These are phyloP conservation scores for Brettanomyces sp. DNA, from an alignment of 805 yeast genomes.

Conservation along the genomic window DNA sequence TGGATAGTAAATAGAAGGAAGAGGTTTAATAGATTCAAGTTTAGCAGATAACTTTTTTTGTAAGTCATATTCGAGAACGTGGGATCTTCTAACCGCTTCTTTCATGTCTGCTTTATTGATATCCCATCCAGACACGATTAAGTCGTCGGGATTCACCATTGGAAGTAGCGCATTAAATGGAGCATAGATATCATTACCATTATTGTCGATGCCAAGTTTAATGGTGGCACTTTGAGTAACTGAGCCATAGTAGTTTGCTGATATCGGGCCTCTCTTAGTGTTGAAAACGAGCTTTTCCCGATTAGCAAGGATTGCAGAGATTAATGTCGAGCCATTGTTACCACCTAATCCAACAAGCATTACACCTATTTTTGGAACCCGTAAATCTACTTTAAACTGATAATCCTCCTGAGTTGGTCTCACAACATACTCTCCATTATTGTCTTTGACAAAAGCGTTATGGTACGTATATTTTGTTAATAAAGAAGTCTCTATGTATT, in stretches of 20 bases:
- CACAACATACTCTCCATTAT: slow-evolving; percentile 48
- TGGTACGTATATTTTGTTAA: slow-evolving; percentile 61
- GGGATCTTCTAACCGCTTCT: slow-evolving; percentile 74
- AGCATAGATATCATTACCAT: slow-evolving; percentile 81
- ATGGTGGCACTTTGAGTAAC: slow-evolving; percentile 90
- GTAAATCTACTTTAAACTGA: slow-evolving; percentile 77
- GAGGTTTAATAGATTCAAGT: slow-evolving; percentile 55
- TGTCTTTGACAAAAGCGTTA: slow-evolving; percentile 56
- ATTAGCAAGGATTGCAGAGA: slow-evolving; percentile 80
- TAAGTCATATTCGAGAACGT: slow-evolving; percentile 78
- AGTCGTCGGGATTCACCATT: slow-evolving; percentile 81
- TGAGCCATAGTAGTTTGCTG: slow-evolving; percentile 81
- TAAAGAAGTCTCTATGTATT: slow-evolving; percentile 40
- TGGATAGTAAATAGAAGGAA: slow-evolving; percentile 87
- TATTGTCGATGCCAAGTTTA: slow-evolving; percentile 75
- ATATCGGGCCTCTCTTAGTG: slow-evolving; percentile 67
- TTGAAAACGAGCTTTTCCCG: slow-evolving; percentile 68
- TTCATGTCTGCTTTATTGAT: slow-evolving; percentile 63
- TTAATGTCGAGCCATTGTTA: slow-evolving; percentile 88
- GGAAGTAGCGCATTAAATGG: slow-evolving; percentile 89
- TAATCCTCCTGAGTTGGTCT: slow-evolving; percentile 66
- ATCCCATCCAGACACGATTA: slow-evolving; percentile 93
- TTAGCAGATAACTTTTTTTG: slow-evolving; percentile 64
- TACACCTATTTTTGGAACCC: slow-evolving; percentile 78
- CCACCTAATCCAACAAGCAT: slow-evolving; percentile 94